Percentiles rank a stretch among this genome's conserved stretches.
Evolutionary conservation across 148 eudicot species (phyloP).

Genomic region (Euryodendron excelsum): DNA sequence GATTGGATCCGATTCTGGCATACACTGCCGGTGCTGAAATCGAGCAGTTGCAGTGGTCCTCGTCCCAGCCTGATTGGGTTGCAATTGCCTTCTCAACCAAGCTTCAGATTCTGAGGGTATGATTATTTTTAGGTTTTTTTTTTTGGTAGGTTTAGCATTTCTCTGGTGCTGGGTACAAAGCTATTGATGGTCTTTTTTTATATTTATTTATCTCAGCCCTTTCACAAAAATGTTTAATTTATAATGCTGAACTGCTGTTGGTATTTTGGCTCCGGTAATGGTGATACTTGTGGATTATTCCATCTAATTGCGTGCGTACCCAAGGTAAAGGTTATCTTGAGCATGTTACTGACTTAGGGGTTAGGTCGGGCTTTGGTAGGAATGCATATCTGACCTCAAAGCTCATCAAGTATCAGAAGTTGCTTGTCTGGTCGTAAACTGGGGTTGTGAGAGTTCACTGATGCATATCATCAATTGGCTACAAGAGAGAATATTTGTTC

Average conservation of each 20-base stretch:
- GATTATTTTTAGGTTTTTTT: conserved; percentile 18
- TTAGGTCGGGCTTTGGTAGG: background rate
- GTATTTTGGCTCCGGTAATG: background rate
- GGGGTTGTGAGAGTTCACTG: background rate
- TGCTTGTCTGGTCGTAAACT: background rate
- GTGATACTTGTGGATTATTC: background rate
- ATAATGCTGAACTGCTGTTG: background rate
- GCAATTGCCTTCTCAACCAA: conserved; percentile 91
- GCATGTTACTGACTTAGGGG: background rate
- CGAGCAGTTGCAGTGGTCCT: conserved; percentile 98
- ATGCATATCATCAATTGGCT: background rate
- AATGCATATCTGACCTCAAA: background rate
- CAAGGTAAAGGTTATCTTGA: background rate
- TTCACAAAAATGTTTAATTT: background rate
- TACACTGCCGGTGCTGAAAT: conserved; percentile 97
- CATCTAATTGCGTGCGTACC: background rate
- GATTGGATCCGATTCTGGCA: conserved; percentile 91
- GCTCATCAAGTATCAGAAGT: background rate
- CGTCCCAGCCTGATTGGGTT: conserved; percentile 97
- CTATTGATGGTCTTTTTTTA: background rate
- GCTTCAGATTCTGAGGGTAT: conserved; percentile 94
- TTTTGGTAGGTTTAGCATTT: background rate
- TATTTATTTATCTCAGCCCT: background rate
- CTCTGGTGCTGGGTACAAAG: background rate
- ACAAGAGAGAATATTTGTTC: background rate